Base-by-base conservation (phyloP, 768 basidiomycete genomes). In the Termitomyces sp. region DNA sequence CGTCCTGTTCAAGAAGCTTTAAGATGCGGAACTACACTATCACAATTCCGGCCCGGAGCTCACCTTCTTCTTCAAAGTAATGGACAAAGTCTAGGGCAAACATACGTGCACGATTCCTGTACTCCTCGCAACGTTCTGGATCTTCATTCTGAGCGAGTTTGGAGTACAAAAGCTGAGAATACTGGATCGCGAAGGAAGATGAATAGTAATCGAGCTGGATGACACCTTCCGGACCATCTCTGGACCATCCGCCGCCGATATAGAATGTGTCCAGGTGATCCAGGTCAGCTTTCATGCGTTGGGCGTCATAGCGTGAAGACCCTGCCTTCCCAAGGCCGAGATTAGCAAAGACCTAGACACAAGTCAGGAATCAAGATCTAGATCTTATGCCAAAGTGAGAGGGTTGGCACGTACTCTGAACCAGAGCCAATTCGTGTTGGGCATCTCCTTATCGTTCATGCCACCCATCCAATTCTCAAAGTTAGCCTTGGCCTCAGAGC, bases 361-460 rank as follows among this genome's bases (percentile, higher is more conserved):
- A 19, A 37, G 47, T 34, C 14, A 12, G 12, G n/a, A 16, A 38
- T 58, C 19, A 56, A 35, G 4, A 21, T 31, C 25, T 43, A 32
- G 16, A 17, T 51, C 5, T 2, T 21, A 19, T 27, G 8, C 32
- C 31, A 4, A 32, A 37, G 16, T 40, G 46, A 16, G n/a, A 34
- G 19, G 32, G 35, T 16, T 11, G 37, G 8, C 29, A 29, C 81
- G 43, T 56, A 84, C 87, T 56, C 88, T 77, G 71, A 90, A 90
- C 89, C 89, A 90, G 6, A 92, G 75, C 87, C 89, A 90, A 64
- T 90, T 90, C 7, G 88, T 90, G 65, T 90, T 87, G 25, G 88
- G 87, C 87, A 90, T 90, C 59, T 86, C 81, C 74, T 89, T 90
- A 69, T 86, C 85, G 65, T 89, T 90, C 80, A 90, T 89, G 0